A percentile compares a stretch with the other conserved stretches of the same genome.
Conservation (phyloP, 2,329 filamentous ascomycete species). For the Ploettnerulaceae sp. region DNA sequence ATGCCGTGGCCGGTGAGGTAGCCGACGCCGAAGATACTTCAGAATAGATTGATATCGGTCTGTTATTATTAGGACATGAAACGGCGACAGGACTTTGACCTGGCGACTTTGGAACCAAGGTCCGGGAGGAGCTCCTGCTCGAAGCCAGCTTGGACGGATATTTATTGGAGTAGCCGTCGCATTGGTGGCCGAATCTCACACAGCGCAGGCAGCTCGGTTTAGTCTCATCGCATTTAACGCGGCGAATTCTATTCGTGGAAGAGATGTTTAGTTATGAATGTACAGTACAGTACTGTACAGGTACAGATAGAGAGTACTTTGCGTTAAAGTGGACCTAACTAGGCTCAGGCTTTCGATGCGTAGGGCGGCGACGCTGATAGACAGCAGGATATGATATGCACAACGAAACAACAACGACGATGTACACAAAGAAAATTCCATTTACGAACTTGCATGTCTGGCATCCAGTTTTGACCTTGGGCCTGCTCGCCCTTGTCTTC, state of each 20-base stretch:
- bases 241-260: conserved; percentile 24
- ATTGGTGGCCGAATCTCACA: conserved; percentile 30
- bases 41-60: neutral
- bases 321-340: too few species aligned
- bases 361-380: neutral
- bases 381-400: neutral
- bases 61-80: conserved; percentile 1
- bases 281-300: neutral
- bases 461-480: conserved; percentile 33
- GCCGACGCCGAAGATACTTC: neutral
- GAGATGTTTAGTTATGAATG: conserved; percentile 9
- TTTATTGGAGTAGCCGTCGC: conserved; percentile 31
- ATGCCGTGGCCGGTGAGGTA: neutral
- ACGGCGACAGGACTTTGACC: neutral
- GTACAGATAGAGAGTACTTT: too few species aligned
- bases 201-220: conserved; percentile 32
- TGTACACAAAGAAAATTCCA: conserved; percentile 3
- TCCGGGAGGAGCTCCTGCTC: conserved; percentile 17
- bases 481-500: conserved; percentile 29
- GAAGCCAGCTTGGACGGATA: conserved; percentile 11
- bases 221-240: conserved; percentile 34
- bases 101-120: conserved; percentile 19
- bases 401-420: neutral
- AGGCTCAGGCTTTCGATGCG: too few species aligned
- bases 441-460: conserved; percentile 33